phyloP scores from a whole-genome alignment of 768 basidiomycete species.

The Trichaptum fuscoviolaceum region DNA sequence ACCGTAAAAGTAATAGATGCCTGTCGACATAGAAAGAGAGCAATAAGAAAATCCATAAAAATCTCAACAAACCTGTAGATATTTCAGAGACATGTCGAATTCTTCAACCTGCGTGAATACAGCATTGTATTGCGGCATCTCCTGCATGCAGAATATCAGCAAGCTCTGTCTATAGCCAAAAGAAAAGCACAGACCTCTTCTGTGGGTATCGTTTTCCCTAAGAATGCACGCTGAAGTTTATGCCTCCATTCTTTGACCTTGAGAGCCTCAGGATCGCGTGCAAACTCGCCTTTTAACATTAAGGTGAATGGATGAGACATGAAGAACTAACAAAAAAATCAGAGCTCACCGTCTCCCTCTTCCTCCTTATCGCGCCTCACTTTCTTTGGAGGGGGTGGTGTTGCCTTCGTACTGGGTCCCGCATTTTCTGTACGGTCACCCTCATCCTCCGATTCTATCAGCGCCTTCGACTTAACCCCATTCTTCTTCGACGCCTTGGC shows the following conservation, averaged over 20 bases:
- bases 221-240: slow-evolving; percentile 82
- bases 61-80: slow-evolving; percentile 46
- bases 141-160: slow-evolving; percentile 36
- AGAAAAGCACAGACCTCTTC: slow-evolving; percentile 45
- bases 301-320: slow-evolving; percentile 7
- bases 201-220: slow-evolving; percentile 58
- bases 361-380: slow-evolving; percentile 55
- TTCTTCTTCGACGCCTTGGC: slow-evolving; percentile 44
- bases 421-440: slow-evolving; percentile 43
- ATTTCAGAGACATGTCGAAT: slow-evolving; percentile 75
- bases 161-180: slow-evolving; percentile 6
- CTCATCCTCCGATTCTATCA: slow-evolving; percentile 65
- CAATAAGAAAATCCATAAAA: background rate
- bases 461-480: slow-evolving; percentile 54
- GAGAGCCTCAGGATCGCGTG: slow-evolving; percentile 54
- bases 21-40: background rate
- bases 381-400: slow-evolving; percentile 64
- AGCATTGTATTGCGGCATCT: slow-evolving; percentile 68
- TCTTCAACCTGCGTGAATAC: slow-evolving; percentile 73
- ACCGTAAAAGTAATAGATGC: background rate
- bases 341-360: slow-evolving; percentile 49
- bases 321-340: slow-evolving; percentile 3
- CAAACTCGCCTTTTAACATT: slow-evolving; percentile 37
- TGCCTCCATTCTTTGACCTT: slow-evolving; percentile 92
- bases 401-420: slow-evolving; percentile 47